Percentiles rank a stretch among this genome's conserved stretches.
These are phyloP conservation scores for Metschnikowia anglica DNA, from an alignment of 805 yeast genomes.

Conservation along the genomic window DNA sequence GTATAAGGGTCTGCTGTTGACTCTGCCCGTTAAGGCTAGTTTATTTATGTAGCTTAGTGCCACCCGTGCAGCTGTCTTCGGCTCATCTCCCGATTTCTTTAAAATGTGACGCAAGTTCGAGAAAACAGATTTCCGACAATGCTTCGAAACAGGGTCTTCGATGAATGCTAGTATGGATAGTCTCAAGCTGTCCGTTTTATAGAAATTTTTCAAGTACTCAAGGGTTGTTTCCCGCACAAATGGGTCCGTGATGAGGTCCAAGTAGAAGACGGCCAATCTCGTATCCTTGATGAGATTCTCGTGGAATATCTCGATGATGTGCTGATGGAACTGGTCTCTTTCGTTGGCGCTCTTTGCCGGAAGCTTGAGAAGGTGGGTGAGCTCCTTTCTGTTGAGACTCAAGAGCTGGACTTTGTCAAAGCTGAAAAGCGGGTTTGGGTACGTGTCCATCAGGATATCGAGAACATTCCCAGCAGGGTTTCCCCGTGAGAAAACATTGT, in stretches of 20 bases:
- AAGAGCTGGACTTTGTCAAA: conserved; percentile 29
- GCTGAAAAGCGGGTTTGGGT: conserved; percentile 37
- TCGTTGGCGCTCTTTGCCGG: conserved; percentile 28
- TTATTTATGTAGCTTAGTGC: conserved; percentile 28
- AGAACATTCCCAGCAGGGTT: conserved; percentile 8
- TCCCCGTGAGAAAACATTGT: conserved; percentile 7
- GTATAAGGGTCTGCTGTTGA: conserved; percentile 25
- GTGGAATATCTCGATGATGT: conserved; percentile 30
- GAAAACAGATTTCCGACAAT: conserved; percentile 19
- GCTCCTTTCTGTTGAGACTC: conserved; percentile 24
- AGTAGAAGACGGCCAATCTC: conserved; percentile 21
- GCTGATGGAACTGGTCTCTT: conserved; percentile 29
- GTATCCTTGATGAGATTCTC: conserved; percentile 32
- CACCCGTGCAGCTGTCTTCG: conserved; percentile 19
- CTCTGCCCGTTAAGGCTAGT: conserved; percentile 24
- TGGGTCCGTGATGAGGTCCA: conserved; percentile 23
- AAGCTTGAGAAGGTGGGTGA: conserved; percentile 26
- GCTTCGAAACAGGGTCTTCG: conserved; percentile 23
- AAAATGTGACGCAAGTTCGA: conserved; percentile 20
- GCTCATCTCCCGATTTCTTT: conserved; percentile 13
- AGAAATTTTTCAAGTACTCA: conserved; percentile 19
- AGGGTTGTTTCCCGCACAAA: conserved; percentile 20
- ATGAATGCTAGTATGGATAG: conserved; percentile 30
- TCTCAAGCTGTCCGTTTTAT: conserved; percentile 23
- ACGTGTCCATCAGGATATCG: conserved; percentile 22